phyloP scores from a whole-genome alignment of 805 yeast genomes.

The Candida nonsorbophila region DNA sequence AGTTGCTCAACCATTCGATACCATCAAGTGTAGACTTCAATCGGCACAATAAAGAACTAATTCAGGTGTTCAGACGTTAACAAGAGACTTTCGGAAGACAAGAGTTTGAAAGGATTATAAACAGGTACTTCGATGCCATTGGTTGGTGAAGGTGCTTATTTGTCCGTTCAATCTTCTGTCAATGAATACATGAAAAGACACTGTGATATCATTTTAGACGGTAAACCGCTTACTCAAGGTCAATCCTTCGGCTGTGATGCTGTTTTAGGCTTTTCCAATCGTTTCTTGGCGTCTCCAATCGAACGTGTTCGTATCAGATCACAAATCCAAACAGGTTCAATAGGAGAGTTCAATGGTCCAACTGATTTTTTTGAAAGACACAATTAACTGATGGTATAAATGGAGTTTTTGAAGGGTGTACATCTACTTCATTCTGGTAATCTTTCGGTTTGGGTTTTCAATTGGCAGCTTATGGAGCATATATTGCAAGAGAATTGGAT shows the following conservation, averaged over 20 bases:
- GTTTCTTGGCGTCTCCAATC: slow-evolving; percentile 86
- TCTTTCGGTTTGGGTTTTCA: slow-evolving; percentile 84
- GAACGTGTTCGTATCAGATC: slow-evolving; percentile 92
- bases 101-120: slow-evolving; percentile 37
- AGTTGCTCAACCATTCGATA: slow-evolving; percentile 94
- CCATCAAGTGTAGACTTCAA: slow-evolving; percentile 89
- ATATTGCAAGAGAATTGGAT: slow-evolving; percentile 64
- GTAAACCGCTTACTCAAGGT: slow-evolving; percentile 41
- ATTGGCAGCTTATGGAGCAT: slow-evolving; percentile 86
- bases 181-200: slow-evolving; percentile 90
- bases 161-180: slow-evolving; percentile 91
- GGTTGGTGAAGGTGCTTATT: slow-evolving; percentile 85
- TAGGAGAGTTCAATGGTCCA: slow-evolving; percentile 62
- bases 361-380: slow-evolving; percentile 62
- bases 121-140: slow-evolving; percentile 44
- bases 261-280: slow-evolving; percentile 90
- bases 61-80: slow-evolving; percentile 75
- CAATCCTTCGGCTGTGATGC: slow-evolving; percentile 83
- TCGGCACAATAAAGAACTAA: slow-evolving; percentile 77
- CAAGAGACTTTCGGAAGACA: slow-evolving; percentile 50
- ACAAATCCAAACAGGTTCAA: slow-evolving; percentile 71
- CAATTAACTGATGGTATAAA: slow-evolving; percentile 43
- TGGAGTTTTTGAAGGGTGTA: slow-evolving; percentile 74
- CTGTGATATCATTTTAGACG: slow-evolving; percentile 46
- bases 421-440: slow-evolving; percentile 81